Evolutionary conservation across 202 grass and related monocot genomes (phyloP), one percentile per base, ranked within the genome.

Genomic region (Schoenoplectus triqueter): DNA sequence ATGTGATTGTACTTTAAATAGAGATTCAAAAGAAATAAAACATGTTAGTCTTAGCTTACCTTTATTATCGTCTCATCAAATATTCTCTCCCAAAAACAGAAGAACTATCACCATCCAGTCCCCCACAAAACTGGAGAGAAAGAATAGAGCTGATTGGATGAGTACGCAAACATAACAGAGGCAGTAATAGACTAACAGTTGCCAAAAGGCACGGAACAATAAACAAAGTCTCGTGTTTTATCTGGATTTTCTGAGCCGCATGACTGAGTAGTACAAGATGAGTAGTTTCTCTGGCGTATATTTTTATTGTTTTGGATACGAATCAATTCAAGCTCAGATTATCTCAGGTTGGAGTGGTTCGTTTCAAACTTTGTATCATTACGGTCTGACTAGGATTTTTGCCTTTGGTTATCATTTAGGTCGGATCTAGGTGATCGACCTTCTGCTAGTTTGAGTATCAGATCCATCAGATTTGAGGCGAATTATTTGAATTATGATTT

Each of bases 1-100:
- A 77, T 76, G 19, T 55, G 20, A 31, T 40, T 76, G 80, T 31
- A 82, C 61, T 82, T 64, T 59, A 66, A 66, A 22, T 31, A 39
- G 21, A 75, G 72, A 75, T 75, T 22, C 19, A 52, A 75, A 74
- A 52, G 18, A 21, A 22, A 75, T 14, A 75, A 6, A 52, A 48
- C 70, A 51, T 2, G 17, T 66, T 66, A 66, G 21, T 66, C 64
- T 21, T 11, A 69, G 13, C 66, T 73, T 21, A 49, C n/a, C 18
- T 73, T 51, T 52, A 9, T 73, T n/a, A 21, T 52, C 17, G 18
- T 31, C 1, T 31, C 31, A 31, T 31, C 31, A 31, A 31, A 31
- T 31, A 31, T 31, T 31, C 31, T 31, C 31, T 51, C 46, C 40
- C 11, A 2, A 69, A 7, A 69, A 46, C 42, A 71, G 47, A 73